Evolutionary conservation across 441 rosid species (phyloP).

Genomic region (Populus tomentosa): DNA sequence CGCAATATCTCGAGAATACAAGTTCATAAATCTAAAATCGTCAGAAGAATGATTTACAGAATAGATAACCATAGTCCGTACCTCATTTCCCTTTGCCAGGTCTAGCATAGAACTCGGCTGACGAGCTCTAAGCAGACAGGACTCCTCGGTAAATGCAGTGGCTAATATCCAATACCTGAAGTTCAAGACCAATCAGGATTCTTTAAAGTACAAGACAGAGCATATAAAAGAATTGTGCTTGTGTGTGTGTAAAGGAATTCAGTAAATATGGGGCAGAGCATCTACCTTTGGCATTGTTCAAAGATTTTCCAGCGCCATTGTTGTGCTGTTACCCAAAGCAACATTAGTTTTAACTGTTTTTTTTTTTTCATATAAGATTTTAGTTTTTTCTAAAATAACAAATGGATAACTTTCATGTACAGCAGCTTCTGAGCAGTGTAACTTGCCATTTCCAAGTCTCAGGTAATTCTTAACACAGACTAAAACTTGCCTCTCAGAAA

Average conservation of each 20-base stretch:
- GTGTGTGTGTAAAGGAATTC: background rate
- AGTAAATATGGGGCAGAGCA: background rate
- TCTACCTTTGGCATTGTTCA: background rate
- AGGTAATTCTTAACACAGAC: background rate
- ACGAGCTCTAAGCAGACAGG: background rate
- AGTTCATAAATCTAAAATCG: background rate
- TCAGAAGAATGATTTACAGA: background rate
- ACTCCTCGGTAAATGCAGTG: background rate
- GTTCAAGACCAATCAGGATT: background rate
- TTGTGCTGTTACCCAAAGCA: background rate
- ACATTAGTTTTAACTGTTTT: background rate
- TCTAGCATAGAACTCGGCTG: background rate
- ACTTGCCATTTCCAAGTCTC: background rate
- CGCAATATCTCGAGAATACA: background rate
- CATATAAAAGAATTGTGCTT: background rate
- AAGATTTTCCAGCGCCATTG: background rate
- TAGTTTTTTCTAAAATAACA: background rate
- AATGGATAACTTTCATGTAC: background rate
- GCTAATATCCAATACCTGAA: background rate
- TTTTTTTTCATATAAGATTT: background rate
- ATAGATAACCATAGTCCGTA: background rate
- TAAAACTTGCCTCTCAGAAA: background rate
- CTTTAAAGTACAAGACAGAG: background rate
- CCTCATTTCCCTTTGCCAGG: conserved; percentile 4
- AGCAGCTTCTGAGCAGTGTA: background rate